These are phyloP conservation scores for Teunomyces stri DNA, from an alignment of 805 yeast genomes.

Conservation along the genomic window DNA sequence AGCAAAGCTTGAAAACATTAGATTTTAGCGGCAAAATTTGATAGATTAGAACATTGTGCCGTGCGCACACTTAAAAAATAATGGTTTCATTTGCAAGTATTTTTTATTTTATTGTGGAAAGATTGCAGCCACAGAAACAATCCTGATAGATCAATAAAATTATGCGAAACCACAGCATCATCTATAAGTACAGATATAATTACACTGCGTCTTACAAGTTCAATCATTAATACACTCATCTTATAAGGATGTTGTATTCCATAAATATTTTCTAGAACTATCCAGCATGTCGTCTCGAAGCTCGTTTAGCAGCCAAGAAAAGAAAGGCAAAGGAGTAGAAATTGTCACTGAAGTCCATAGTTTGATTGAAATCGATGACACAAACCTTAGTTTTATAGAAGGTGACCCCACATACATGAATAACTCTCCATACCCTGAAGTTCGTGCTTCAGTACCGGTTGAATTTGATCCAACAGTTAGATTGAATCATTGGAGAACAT, in stretches of 20 bases:
- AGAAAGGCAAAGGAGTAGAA: slow-evolving; percentile 3
- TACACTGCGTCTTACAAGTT: not conserved
- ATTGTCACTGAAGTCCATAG: slow-evolving; percentile 1
- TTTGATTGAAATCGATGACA: slow-evolving; percentile 10
- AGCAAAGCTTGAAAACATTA: too few relatives aligned
- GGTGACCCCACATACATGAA: slow-evolving; percentile 14
- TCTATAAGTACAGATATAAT: not conserved
- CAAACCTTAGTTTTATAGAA: slow-evolving; percentile 10
- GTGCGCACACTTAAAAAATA: not conserved
- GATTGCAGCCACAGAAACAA: slow-evolving; percentile 1
- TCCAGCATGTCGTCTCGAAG: not conserved
- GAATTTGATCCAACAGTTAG: slow-evolving; percentile 16
- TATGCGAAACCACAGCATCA: not conserved
- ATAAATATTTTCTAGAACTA: too few relatives aligned
- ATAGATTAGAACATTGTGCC: too few relatives aligned
- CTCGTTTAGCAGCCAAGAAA: not conserved
- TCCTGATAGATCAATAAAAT: not conserved
- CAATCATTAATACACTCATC: too few relatives aligned
- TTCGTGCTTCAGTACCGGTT: slow-evolving; percentile 19
- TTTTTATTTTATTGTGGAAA: not conserved
- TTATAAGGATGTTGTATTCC: too few relatives aligned
- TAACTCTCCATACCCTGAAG: slow-evolving; percentile 23
- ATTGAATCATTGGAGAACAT: slow-evolving; percentile 21
- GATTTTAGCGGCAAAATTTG: too few relatives aligned
- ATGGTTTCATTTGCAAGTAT: not conserved